Evolutionary conservation across 495 filamentous ascomycete genomes (phyloP).

Genomic region (Zalerion maritima): DNA sequence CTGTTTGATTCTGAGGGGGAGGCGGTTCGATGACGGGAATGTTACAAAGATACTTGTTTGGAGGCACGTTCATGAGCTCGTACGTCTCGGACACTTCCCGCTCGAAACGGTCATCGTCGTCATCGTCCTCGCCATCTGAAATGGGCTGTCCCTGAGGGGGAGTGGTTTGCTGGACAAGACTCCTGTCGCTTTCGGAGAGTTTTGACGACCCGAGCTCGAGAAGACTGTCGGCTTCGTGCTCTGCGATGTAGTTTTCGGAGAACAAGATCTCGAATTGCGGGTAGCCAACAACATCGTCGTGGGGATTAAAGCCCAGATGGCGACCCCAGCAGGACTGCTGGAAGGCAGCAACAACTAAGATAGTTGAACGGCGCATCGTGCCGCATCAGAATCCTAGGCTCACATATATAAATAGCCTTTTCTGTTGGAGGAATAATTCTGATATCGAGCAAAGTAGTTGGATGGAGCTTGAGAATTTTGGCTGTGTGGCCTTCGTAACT

Average conservation of each 20-base stretch:
- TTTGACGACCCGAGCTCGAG: constrained; percentile 30
- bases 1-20: constrained; percentile 40
- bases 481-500: too few species aligned
- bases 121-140: constrained; percentile 7
- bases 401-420: too few species aligned
- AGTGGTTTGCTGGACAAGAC: constrained; percentile 13
- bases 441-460: too few species aligned
- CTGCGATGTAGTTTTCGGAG: constrained; percentile 57
- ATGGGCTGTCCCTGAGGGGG: constrained; percentile 21
- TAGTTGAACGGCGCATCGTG: constrained; percentile 35
- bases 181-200: constrained; percentile 6
- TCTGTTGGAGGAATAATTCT: too few species aligned
- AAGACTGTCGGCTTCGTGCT: constrained; percentile 48
- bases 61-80: constrained; percentile 57
- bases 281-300: constrained; percentile 84
- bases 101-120: constrained; percentile 9
- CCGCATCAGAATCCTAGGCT: too few species aligned
- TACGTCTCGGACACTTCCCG: constrained; percentile 39
- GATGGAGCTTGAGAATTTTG: too few species aligned
- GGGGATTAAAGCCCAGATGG: constrained; percentile 42
- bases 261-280: constrained; percentile 74
- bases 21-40: constrained; percentile 55
- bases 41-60: constrained; percentile 65
- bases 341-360: constrained; percentile 24
- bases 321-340: constrained; percentile 26